Evolutionary conservation across 2,329 filamentous ascomycete genomes (phyloP).

Genomic region (Venturia oleaginea): DNA sequence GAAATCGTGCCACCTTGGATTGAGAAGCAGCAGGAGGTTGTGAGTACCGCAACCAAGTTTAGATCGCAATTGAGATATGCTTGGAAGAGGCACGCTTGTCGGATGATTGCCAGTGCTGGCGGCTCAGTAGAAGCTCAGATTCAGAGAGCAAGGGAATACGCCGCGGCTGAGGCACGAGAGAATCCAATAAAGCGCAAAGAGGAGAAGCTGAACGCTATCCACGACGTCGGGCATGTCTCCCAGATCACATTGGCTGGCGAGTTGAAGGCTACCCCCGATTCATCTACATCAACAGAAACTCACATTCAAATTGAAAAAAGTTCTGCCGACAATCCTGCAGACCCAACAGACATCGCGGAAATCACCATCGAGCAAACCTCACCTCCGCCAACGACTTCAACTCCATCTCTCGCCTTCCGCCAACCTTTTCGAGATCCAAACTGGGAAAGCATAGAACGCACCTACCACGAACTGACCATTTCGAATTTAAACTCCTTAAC

Average conservation of each 20-base stretch:
- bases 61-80: slow-evolving; percentile 65
- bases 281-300: slow-evolving; percentile 14
- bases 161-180: slow-evolving; percentile 58
- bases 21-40: slow-evolving; percentile 90
- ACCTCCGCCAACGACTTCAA: slow-evolving; percentile 14
- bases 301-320: slow-evolving; percentile 31
- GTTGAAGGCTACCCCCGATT: slow-evolving; percentile 20
- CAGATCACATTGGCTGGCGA: slow-evolving; percentile 39
- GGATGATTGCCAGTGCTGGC: slow-evolving; percentile 68
- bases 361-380: slow-evolving; percentile 17
- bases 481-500: slow-evolving; percentile 69
- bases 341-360: not conserved
- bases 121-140: slow-evolving; percentile 68
- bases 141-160: slow-evolving; percentile 60
- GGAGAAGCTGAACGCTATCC: slow-evolving; percentile 37
- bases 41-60: slow-evolving; percentile 60
- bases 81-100: slow-evolving; percentile 75
- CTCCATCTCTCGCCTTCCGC: slow-evolving; percentile 26
- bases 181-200: slow-evolving; percentile 47
- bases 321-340: slow-evolving; percentile 19
- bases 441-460: slow-evolving; percentile 64
- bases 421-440: slow-evolving; percentile 65
- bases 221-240: slow-evolving; percentile 36
- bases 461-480: slow-evolving; percentile 70
- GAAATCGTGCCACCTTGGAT: slow-evolving; percentile 97